These are phyloP conservation scores for Leptographium lundbergii DNA, from an alignment of 2,329 filamentous ascomycete species.

Conservation along the genomic window DNA sequence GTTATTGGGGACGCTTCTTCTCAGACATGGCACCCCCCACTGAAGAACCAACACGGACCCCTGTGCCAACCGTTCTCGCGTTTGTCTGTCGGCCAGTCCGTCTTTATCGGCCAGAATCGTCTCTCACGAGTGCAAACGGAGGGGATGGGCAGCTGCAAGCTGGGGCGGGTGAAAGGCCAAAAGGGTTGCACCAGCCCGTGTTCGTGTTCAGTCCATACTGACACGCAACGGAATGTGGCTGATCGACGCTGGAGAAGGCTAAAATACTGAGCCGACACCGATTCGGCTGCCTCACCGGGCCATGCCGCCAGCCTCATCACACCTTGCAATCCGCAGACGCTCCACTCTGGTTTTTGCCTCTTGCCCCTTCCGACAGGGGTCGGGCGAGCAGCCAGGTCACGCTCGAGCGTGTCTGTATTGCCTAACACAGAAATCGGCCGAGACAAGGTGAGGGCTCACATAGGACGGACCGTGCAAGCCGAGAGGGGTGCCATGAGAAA, in stretches of 20 bases:
- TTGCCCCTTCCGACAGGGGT: neutral
- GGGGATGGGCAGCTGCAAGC: neutral
- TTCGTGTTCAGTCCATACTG: neutral
- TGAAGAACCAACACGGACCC: neutral
- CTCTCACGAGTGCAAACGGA: neutral
- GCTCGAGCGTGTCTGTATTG: neutral
- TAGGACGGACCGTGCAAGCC: neutral
- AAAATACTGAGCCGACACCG: neutral
- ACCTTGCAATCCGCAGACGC: neutral
- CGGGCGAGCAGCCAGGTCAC: neutral
- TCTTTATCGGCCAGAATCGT: neutral
- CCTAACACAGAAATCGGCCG: conserved; percentile 5
- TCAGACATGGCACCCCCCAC: neutral
- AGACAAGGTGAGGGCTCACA: conserved; percentile 4
- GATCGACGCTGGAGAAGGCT: conserved; percentile 3
- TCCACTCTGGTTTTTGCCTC: neutral
- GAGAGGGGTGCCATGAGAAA: neutral
- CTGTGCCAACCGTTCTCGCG: neutral
- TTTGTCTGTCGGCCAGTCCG: neutral
- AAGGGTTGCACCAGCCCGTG: neutral
- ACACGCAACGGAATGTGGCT: neutral
- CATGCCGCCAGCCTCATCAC: conserved; percentile 8
- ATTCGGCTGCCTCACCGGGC: conserved; percentile 4
- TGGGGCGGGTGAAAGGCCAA: neutral
- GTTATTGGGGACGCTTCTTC: neutral